Percentiles rank a stretch among this genome's conserved stretches.
Evolutionary conservation across 2,329 filamentous ascomycete species (phyloP).

Genomic region (Samsoniella hepiali): DNA sequence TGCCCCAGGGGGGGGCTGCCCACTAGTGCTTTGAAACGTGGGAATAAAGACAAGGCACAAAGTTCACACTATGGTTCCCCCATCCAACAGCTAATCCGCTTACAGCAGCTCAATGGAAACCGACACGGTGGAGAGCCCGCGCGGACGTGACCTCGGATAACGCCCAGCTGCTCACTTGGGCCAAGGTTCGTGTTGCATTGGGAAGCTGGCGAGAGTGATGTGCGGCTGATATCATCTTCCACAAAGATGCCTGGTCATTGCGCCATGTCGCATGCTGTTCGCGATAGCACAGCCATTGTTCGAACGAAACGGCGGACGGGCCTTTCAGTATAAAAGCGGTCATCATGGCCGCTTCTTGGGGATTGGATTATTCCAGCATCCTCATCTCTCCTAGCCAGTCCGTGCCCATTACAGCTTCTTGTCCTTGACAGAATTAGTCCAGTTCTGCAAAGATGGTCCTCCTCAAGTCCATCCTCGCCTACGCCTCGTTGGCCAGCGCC

Average conservation of each 20-base stretch:
- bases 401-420: neutral
- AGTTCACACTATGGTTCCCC: neutral
- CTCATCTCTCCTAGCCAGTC: neutral
- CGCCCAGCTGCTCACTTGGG: neutral
- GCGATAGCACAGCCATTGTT: neutral
- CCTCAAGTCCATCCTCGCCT: neutral
- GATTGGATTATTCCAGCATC: neutral
- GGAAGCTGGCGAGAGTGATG: neutral
- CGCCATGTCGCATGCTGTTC: neutral
- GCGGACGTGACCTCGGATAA: neutral
- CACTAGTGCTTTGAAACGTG: neutral
- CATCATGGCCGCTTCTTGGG: neutral
- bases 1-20: neutral
- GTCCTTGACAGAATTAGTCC: neutral
- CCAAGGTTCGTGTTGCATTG: neutral
- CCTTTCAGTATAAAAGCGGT: neutral
- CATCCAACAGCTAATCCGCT: neutral
- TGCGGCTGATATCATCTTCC: neutral
- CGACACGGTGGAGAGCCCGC: neutral
- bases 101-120: neutral
- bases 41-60: neutral
- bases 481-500: neutral
- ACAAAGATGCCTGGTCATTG: neutral
- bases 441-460: neutral
- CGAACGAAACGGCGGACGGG: neutral